Evolutionary conservation across 2,329 filamentous ascomycete genomes (phyloP).

Genomic region (Cladosporium sp.): DNA sequence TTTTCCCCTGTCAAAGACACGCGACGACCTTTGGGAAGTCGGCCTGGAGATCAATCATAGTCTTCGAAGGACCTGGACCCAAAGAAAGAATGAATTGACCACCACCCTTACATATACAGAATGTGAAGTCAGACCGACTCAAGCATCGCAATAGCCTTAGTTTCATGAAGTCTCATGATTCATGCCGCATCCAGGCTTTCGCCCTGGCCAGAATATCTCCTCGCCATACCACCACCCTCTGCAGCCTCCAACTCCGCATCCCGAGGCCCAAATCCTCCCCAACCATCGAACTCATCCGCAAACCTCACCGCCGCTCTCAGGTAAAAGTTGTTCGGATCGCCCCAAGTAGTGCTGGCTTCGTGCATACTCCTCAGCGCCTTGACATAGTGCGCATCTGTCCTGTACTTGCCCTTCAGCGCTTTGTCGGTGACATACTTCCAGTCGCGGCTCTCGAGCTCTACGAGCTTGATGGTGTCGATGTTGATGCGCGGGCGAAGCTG

Average conservation of each 20-base stretch:
- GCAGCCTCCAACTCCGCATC: slow-evolving; percentile 24
- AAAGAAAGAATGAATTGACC: not conserved
- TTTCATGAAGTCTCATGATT: not conserved
- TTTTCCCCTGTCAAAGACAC: not conserved
- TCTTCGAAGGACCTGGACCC: not conserved
- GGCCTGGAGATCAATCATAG: not conserved
- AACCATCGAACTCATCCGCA: slow-evolving; percentile 70
- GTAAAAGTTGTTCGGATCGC: slow-evolving; percentile 65
- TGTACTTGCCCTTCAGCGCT: slow-evolving; percentile 67
- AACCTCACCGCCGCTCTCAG: slow-evolving; percentile 70
- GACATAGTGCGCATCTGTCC: slow-evolving; percentile 78
- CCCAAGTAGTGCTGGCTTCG: slow-evolving; percentile 73
- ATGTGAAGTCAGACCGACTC: not conserved
- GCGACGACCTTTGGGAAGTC: not conserved
- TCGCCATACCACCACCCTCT: slow-evolving; percentile 11
- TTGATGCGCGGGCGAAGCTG: slow-evolving; percentile 72
- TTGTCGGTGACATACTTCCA: slow-evolving; percentile 77
- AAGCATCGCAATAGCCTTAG: not conserved
- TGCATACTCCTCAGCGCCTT: slow-evolving; percentile 76
- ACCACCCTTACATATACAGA: not conserved
- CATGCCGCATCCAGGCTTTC: slow-evolving; percentile 6
- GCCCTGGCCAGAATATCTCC: slow-evolving; percentile 26
- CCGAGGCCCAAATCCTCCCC: slow-evolving; percentile 53
- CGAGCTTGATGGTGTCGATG: slow-evolving; percentile 60
- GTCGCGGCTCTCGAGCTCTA: slow-evolving; percentile 62